Conservation (phyloP, 805 yeast species). For the Ogataea henricii region DNA sequence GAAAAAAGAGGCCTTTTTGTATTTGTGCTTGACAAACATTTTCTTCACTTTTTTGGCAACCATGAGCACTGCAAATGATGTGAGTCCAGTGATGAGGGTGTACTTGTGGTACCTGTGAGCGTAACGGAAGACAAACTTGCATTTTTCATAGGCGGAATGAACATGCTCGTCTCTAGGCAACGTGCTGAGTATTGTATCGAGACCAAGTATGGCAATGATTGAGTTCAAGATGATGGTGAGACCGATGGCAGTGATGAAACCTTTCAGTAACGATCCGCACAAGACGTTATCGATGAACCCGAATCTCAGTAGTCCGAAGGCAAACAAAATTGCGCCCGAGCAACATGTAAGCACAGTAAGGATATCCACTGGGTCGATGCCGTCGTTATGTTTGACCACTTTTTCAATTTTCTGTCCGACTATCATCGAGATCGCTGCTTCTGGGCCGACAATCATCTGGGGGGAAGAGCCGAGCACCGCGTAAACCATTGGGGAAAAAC, state of each 20-base stretch:
- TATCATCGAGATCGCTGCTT: conserved; percentile 81
- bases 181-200: conserved; percentile 47
- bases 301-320: conserved; percentile 77
- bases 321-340: conserved; percentile 71
- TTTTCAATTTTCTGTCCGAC: conserved; percentile 77
- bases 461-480: conserved; percentile 84
- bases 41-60: conserved; percentile 44
- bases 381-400: conserved; percentile 44
- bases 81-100: conserved; percentile 62
- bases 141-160: conserved; percentile 73
- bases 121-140: conserved; percentile 56
- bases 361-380: conserved; percentile 51
- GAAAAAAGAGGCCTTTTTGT: conserved; percentile 55
- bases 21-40: conserved; percentile 33
- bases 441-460: conserved; percentile 88
- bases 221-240: conserved; percentile 80
- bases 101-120: conserved; percentile 50
- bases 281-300: conserved; percentile 84
- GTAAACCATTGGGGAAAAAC: conserved; percentile 78
- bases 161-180: conserved; percentile 50
- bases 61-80: conserved; percentile 49
- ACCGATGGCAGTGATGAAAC: conserved; percentile 87
- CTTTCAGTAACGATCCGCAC: conserved; percentile 74
- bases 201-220: conserved; percentile 68
- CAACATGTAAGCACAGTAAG: conserved; percentile 70